Evolutionary conservation across 371 early-diverging fungal genomes (phyloP), one percentile per base, ranked within the genome.

Genomic region (Lichtheimia ornata): DNA sequence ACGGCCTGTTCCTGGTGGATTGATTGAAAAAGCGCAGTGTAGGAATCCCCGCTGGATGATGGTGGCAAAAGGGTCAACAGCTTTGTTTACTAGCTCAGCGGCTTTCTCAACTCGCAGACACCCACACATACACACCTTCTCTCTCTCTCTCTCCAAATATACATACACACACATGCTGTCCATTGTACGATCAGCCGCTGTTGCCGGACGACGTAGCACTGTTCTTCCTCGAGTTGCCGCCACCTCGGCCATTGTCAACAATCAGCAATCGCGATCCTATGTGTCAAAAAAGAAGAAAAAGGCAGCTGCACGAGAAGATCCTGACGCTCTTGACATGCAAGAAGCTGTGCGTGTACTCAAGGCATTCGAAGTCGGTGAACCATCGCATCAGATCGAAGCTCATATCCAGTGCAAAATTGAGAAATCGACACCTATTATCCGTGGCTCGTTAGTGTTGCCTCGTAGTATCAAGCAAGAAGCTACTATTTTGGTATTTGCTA

Each of bases 401-500:
- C 91, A 90, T 61, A 80, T 93, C 17, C 81, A 88, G 56, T 88
- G 85, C 61, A 76, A 79, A 64, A 81, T 87, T 28, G 91, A 88
- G 59, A 89, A 89, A 73, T 88, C 88, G 20, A 88, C 88, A 58
- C 88, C 88, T 28, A 81, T 87, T 18, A 87, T 93, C 67, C 87
- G 92, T 24, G 90, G 93, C 0, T 86, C 90, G 0, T 68, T 89
- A 55, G 75, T 88, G 9, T 68, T 93, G 45, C 90, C 92, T n/a
- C 84, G 80, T 35, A 73, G 81, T 18, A 82, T 89, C 65, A 78
- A 83, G 50, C 81, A 87, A 60, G 86, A 86, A 43, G 77, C 84
- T 0, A 76, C 75, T 4, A 81, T 92, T 40, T 67, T 91, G 54
- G 92, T 91, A 18, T 93, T 93, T 77, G 92, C 93, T 9, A 89